Evolutionary conservation across 1,284 basidiomycete genomes (phyloP), one percentile per base, ranked within the genome.

Genomic region (Sporisorium exsertum): DNA sequence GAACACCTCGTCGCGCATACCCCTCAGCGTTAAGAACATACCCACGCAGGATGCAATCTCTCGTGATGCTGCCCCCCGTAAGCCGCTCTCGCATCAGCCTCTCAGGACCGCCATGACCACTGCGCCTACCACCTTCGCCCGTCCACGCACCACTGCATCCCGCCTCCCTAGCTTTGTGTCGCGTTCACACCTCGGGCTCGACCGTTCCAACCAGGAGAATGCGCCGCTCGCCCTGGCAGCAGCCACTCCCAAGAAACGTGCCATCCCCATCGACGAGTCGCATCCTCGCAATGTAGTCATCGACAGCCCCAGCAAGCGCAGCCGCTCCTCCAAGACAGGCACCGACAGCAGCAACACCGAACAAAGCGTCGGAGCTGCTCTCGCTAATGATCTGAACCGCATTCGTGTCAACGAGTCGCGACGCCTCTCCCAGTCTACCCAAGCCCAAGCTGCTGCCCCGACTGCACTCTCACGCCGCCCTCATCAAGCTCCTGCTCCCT

Each of bases 191-290:
- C 67, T 70, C n/a, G 72, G 67, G 16, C 50, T 75, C 10, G 72
- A 75, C 33, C 67, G 63, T 16, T 56, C 63, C 15, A 75, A 75
- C n/a, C 72, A 75, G 43, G 72, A 75, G 35, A 75, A 75, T 52
- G 49, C 57, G 2, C 57, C 67, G 5, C 51, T 55, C 8, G 22
- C 53, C 12, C 46, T 58, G n/a, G 45, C 60, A 18, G 71, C 72
- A 1, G 58, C 69, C 24, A 84, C 84, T 29, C 84, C 84, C 8
- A 78, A 79, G 54, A 85, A 85, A 59, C 81, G 84, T 26, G 79
- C 77, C 5, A 77, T 83, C 16, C 84, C 84, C 5, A 68, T 72
- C 43, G 84, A 85, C 24, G 80, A 80, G 20, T 70, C 78, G 9
- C 84, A 85, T 59, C 55, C 59, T 10, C 81, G 84, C 46, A 84